Conservation (phyloP, 306 rosid species). For the Inga oerstediana region DNA sequence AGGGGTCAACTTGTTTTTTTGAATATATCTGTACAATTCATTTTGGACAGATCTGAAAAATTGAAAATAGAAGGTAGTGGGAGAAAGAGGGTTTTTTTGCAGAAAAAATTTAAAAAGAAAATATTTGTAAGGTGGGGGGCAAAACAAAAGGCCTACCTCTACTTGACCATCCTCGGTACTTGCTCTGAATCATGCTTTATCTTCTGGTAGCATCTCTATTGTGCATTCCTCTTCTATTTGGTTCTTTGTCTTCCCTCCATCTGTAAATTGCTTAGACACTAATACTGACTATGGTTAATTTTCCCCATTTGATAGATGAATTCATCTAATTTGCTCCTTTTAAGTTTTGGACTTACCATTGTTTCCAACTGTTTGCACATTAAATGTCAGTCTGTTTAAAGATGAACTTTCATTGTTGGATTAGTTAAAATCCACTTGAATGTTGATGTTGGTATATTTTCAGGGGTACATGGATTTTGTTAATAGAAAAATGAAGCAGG, state of each 20-base stretch:
- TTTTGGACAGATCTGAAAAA: neutral
- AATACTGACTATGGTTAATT: neutral
- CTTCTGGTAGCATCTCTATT: neutral
- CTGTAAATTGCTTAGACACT: neutral
- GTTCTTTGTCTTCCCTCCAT: neutral
- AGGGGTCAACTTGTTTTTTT: neutral
- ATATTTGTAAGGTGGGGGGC: neutral
- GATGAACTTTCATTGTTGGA: neutral
- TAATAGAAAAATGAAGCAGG: slow-evolving; percentile 53
- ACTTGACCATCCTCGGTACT: neutral
- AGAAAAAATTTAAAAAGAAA: neutral
- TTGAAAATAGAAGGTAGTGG: neutral
- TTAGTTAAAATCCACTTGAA: neutral
- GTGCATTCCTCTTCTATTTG: neutral
- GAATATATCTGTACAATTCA: neutral
- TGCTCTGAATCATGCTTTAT: neutral
- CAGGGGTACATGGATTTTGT: slow-evolving; percentile 85
- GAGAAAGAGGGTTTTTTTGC: neutral
- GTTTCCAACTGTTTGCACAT: neutral
- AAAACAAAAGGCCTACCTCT: neutral
- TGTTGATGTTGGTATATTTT: slow-evolving; percentile 25
- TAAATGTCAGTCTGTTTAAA: neutral
- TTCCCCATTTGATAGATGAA: neutral
- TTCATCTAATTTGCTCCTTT: neutral
- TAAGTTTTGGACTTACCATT: neutral